Evolutionary conservation across 768 basidiomycete genomes (phyloP).

Genomic region (Phylloporus rhodoxanthus): DNA sequence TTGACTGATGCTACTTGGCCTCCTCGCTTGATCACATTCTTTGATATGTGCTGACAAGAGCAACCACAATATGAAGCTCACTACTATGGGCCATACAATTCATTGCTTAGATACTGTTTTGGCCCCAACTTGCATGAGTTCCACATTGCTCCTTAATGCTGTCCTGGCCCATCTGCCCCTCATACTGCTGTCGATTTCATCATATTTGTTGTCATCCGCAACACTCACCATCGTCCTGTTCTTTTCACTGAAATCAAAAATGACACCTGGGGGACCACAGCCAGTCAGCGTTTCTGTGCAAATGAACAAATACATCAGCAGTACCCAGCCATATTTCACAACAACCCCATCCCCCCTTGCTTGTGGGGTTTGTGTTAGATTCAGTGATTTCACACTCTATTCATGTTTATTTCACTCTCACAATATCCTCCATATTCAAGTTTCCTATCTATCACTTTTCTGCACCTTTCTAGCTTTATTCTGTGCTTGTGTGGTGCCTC

Average conservation of each 20-base stretch:
- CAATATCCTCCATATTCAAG: no score
- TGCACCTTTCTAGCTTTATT: no score
- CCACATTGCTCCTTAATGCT: background rate
- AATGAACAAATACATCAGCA: background rate
- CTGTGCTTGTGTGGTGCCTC: no score
- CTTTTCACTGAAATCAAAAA: background rate
- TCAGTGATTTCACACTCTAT: no score
- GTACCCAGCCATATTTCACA: background rate
- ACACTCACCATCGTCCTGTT: background rate
- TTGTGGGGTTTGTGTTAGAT: background rate
- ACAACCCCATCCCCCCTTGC: no score
- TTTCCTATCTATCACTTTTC: no score
- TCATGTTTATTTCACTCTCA: no score
- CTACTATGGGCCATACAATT: background rate
- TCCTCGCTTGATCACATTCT: background rate
- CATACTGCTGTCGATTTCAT: background rate
- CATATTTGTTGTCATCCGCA: background rate
- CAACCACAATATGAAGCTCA: background rate
- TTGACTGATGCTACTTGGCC: background rate
- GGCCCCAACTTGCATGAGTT: background rate
- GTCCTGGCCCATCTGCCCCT: background rate
- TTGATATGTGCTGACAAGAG: background rate
- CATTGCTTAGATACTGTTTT: background rate
- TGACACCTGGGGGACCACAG: background rate
- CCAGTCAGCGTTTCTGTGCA: background rate